Evolutionary conservation across 139 green algal species (phyloP).

Genomic region (Tetratostichococcus sp.): DNA sequence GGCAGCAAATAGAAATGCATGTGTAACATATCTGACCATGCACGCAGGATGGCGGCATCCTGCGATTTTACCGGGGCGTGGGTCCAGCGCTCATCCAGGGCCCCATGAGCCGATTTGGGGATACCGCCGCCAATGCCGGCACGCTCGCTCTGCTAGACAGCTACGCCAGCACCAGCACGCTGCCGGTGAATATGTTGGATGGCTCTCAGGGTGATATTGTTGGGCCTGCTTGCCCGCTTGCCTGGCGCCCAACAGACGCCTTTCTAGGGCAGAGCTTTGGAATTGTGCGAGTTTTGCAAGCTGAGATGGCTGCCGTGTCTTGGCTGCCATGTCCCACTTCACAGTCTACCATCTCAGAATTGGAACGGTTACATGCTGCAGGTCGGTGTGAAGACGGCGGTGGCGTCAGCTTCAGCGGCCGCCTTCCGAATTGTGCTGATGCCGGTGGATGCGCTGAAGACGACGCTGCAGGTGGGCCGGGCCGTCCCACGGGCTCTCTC

Average conservation of each 20-base stretch:
- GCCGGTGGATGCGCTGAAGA: conserved; percentile 90
- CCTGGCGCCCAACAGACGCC: too few species aligned
- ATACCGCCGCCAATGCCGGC: conserved; percentile 91
- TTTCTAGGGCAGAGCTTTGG: too few species aligned
- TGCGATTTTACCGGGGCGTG: conserved; percentile 88
- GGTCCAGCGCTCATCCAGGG: conserved; percentile 78
- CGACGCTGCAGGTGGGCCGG: conserved; percentile 77
- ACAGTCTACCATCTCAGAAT: too few species aligned
- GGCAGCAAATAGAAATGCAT: too few species aligned
- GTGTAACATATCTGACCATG: too few species aligned
- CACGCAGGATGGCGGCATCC: conserved; percentile 71
- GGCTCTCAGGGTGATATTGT: too few species aligned
- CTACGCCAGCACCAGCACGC: conserved; percentile 39
- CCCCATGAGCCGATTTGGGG: conserved; percentile 85
- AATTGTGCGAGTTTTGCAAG: too few species aligned
- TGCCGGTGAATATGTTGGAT: neutral
- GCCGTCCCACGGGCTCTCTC: too few species aligned
- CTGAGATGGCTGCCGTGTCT: too few species aligned
- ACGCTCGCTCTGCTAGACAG: conserved; percentile 75
- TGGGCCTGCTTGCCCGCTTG: too few species aligned
- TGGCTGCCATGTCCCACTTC: too few species aligned
- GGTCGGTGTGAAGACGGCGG: conserved; percentile 72
- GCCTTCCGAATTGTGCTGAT: conserved; percentile 86
- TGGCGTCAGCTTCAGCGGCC: conserved; percentile 61
- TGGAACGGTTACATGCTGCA: too few species aligned